These are phyloP conservation scores for Candida pini DNA, from an alignment of 805 yeast species.

Conservation along the genomic window DNA sequence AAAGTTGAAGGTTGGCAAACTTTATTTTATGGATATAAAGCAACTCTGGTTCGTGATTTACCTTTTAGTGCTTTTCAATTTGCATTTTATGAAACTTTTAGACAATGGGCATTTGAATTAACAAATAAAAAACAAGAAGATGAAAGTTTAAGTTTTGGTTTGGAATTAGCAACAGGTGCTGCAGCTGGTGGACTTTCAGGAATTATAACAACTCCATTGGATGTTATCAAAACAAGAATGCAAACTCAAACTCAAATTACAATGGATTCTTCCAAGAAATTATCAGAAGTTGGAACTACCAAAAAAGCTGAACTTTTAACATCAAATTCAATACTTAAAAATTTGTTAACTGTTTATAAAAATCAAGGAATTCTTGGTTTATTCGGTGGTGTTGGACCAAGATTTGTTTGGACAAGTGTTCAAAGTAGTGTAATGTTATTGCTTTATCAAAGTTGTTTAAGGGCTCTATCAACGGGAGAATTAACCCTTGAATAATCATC, in stretches of 20 bases:
- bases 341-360: slow-evolving; percentile 51
- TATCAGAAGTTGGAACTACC: slow-evolving; percentile 4
- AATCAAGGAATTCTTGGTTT: slow-evolving; percentile 75
- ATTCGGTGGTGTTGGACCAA: slow-evolving; percentile 94
- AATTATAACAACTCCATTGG: slow-evolving; percentile 80
- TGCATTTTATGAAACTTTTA: slow-evolving; percentile 86
- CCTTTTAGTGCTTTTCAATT: slow-evolving; percentile 96
- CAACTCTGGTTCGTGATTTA: slow-evolving; percentile 84
- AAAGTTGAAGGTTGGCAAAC: slow-evolving; percentile 69
- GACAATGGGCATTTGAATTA: slow-evolving; percentile 49
- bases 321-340: slow-evolving; percentile 44
- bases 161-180: slow-evolving; percentile 85
- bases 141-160: slow-evolving; percentile 39
- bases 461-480: slow-evolving; percentile 34
- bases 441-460: slow-evolving; percentile 74
- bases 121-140: slow-evolving; percentile 23
- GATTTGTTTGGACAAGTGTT: slow-evolving; percentile 93
- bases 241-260: slow-evolving; percentile 65
- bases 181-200: slow-evolving; percentile 96
- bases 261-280: slow-evolving; percentile 6
- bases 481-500: slow-evolving; percentile 10
- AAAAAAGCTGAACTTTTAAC: slow-evolving; percentile 12
- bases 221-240: slow-evolving; percentile 85
- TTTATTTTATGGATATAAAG: slow-evolving; percentile 86
- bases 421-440: slow-evolving; percentile 93